These are phyloP conservation scores for Monosporascus sp. DNA, from an alignment of 2,329 filamentous ascomycete genomes.

Conservation along the genomic window DNA sequence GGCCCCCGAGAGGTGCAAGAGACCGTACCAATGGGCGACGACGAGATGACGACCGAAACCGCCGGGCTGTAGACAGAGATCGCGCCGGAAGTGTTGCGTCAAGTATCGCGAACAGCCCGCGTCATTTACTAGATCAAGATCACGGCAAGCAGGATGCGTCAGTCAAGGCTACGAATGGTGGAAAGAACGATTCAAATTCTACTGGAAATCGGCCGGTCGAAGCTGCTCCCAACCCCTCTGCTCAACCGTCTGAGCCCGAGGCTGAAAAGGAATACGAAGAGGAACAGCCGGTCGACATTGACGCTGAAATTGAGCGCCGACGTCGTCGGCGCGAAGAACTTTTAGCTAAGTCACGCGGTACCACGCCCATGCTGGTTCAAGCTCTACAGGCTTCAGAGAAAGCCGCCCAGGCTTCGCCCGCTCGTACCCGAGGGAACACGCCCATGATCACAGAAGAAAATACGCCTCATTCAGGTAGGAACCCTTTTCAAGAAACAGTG, in stretches of 20 bases:
- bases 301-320: conserved; percentile 77
- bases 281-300: conserved; percentile 67
- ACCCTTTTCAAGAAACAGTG: conserved; percentile 7
- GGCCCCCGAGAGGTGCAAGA: conserved; percentile 20
- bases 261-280: conserved; percentile 42
- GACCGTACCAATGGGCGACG: conserved; percentile 18
- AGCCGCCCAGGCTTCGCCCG: conserved; percentile 50
- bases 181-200: conserved; percentile 65
- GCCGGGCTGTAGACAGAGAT: conserved; percentile 23
- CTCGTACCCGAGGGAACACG: conserved; percentile 40
- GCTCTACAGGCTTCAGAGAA: conserved; percentile 63
- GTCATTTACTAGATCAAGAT: conserved; percentile 50
- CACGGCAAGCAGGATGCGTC: conserved; percentile 60
- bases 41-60: conserved; percentile 17
- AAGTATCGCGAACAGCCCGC: conserved; percentile 41
- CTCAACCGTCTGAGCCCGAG: conserved; percentile 30
- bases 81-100: conserved; percentile 33
- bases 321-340: conserved; percentile 81
- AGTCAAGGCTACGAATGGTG: conserved; percentile 53
- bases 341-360: conserved; percentile 73
- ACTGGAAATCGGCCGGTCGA: conserved; percentile 54
- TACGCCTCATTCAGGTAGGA: conserved; percentile 46
- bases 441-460: conserved; percentile 31
- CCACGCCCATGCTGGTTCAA: conserved; percentile 70
- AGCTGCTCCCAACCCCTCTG: conserved; percentile 11